Evolutionary conservation across 164 flowering plant genomes (phyloP).

Genomic region (Houttuynia cordata): DNA sequence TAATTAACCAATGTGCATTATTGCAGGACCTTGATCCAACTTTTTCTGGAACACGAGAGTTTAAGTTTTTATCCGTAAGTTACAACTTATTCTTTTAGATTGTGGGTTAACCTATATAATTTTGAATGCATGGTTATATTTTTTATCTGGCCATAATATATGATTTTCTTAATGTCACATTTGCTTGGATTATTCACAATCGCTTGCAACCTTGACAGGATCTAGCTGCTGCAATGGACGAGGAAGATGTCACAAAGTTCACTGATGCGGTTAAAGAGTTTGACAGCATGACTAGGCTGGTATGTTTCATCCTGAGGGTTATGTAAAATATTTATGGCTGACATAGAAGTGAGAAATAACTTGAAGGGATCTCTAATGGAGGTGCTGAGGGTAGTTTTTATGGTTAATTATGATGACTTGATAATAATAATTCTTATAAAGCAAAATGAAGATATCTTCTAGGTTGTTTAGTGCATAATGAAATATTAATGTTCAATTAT

Average conservation of each 20-base stretch:
- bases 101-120: background rate
- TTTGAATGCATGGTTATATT: no score
- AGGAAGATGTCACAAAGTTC: slow-evolving; percentile 74
- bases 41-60: slow-evolving; percentile 78
- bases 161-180: background rate
- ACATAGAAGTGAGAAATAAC: no score
- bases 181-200: background rate
- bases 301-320: slow-evolving; percentile 10
- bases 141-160: background rate
- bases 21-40: slow-evolving; percentile 87
- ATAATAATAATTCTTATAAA: background rate
- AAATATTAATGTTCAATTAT: no score
- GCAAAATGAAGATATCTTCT: background rate
- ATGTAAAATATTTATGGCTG: background rate
- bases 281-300: slow-evolving; percentile 90
- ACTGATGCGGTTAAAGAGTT: slow-evolving; percentile 73
- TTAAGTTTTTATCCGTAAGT: slow-evolving; percentile 56
- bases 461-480: no score
- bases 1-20: slow-evolving; percentile 1
- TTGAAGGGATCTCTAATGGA: background rate
- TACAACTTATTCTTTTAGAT: background rate
- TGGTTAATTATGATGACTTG: background rate
- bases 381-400: background rate
- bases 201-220: slow-evolving; percentile 31
- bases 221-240: slow-evolving; percentile 74